phyloP scores from a whole-genome alignment of 2,329 filamentous ascomycete species.

The Tolypocladium ovalisporum region DNA sequence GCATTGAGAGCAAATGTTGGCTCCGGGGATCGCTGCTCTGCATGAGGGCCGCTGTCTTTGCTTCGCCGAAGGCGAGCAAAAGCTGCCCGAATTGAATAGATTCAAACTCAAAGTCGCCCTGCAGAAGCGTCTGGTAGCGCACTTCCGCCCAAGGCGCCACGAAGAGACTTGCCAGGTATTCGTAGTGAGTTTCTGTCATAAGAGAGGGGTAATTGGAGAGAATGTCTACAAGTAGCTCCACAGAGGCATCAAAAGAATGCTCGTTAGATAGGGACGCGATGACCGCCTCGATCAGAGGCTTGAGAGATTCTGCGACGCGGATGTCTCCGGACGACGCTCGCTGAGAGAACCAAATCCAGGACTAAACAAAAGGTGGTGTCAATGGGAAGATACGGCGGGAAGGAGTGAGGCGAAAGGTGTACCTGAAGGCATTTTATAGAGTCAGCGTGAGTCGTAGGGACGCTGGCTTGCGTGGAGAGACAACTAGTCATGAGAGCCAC shows the following conservation, averaged over 20 bases:
- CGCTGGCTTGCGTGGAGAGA: constrained; percentile 18
- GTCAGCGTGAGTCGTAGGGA: constrained; percentile 35
- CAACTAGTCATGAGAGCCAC: constrained; percentile 27
- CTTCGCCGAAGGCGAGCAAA: constrained; percentile 58
- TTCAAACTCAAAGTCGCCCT: constrained; percentile 53
- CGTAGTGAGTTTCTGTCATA: constrained; percentile 47
- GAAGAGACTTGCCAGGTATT: constrained; percentile 47
- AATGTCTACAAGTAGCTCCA: constrained; percentile 55
- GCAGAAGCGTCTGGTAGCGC: constrained; percentile 42
- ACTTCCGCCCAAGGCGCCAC: constrained; percentile 46
- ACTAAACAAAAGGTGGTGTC: constrained; percentile 25
- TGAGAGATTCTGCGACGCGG: constrained; percentile 47
- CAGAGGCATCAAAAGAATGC: constrained; percentile 45
- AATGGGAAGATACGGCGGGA: background rate
- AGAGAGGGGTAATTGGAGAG: constrained; percentile 55
- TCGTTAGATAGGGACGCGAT: constrained; percentile 50
- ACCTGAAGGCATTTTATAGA: constrained; percentile 53
- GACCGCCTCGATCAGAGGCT: constrained; percentile 46
- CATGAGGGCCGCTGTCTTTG: constrained; percentile 50
- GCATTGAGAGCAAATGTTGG: constrained; percentile 41
- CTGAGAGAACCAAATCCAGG: constrained; percentile 67
- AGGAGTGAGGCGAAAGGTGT: constrained; percentile 1
- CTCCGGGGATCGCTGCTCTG: constrained; percentile 37
- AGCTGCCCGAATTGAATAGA: constrained; percentile 55
- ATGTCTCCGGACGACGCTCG: constrained; percentile 46